Evolutionary conservation across 495 filamentous ascomycete genomes (phyloP).

Genomic region (Chlorociboria aeruginascens): DNA sequence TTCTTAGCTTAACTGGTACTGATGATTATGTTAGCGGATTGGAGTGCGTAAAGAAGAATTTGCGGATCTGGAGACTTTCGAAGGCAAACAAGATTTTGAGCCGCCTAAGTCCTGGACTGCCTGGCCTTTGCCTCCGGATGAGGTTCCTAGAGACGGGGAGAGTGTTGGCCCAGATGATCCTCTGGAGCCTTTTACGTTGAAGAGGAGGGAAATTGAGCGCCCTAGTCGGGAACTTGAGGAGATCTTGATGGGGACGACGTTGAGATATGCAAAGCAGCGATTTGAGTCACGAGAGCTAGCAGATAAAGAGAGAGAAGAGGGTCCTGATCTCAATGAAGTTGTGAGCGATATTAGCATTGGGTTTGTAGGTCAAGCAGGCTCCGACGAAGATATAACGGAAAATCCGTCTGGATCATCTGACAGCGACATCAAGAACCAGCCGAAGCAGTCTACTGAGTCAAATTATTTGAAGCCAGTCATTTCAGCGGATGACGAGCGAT

Average conservation of each 20-base stretch:
- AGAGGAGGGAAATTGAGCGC: constrained; percentile 27
- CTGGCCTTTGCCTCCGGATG: constrained; percentile 55
- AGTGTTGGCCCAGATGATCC: constrained; percentile 28
- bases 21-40: neutral
- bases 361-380: neutral
- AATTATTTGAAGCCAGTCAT: constrained; percentile 26
- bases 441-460: neutral
- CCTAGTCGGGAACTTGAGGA: constrained; percentile 54
- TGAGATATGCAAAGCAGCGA: constrained; percentile 51
- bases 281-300: constrained; percentile 32
- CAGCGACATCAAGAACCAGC: too few species aligned
- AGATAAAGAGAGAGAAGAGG: neutral
- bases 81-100: constrained; percentile 24
- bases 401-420: neutral
- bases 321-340: constrained; percentile 3
- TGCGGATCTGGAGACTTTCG: constrained; percentile 9
- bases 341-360: too few species aligned
- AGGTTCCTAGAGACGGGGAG: constrained; percentile 48
- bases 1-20: neutral
- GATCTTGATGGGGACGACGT: constrained; percentile 45
- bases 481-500: constrained; percentile 51
- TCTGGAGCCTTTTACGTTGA: constrained; percentile 34
- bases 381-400: neutral
- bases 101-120: constrained; percentile 56
- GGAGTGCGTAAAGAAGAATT: neutral